Percentiles rank a stretch among this genome's conserved stretches.
Conservation (phyloP, 2,329 filamentous ascomycete genomes). For the Aspergillus sp. region DNA sequence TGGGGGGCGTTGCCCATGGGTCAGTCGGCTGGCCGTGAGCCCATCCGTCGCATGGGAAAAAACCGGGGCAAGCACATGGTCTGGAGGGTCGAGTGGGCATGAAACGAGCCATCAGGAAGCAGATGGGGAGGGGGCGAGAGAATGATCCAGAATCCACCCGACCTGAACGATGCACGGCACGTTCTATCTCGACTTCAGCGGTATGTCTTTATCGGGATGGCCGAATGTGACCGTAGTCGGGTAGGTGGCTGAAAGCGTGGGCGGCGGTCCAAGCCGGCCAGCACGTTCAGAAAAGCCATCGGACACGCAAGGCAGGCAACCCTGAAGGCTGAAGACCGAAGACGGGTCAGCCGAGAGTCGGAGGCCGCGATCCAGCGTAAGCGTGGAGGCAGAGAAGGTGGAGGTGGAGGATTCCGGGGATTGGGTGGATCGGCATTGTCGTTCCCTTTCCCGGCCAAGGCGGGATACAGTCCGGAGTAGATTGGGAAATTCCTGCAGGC, state of each 20-base stretch:
- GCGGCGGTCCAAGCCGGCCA: not conserved
- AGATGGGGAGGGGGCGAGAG: not conserved
- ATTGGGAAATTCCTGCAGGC: not conserved
- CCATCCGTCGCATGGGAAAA: not conserved
- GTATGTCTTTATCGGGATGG: constrained; percentile 1
- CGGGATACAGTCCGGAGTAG: not conserved
- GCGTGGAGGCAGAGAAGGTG: not conserved
- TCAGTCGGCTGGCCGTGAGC: constrained; percentile 8
- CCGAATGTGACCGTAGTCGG: constrained; percentile 19
- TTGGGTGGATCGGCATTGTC: not conserved
- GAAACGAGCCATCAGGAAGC: not conserved
- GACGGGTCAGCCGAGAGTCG: not conserved
- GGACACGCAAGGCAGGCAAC: not conserved
- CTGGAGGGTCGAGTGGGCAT: constrained; percentile 3
- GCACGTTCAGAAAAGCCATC: not conserved
- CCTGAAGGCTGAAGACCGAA: not conserved
- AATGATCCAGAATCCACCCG: not conserved
- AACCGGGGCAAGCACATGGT: constrained; percentile 4
- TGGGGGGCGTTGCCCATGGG: not conserved
- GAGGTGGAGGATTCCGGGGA: constrained; percentile 1
- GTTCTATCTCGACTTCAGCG: not conserved
- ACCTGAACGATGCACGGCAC: not conserved
- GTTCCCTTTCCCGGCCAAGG: constrained; percentile 16
- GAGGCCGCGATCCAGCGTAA: not conserved
- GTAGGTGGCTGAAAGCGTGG: constrained; percentile 2